Evolutionary conservation across 257 asterid genomes (phyloP).

Genomic region (Galeopsis tetrahit): DNA sequence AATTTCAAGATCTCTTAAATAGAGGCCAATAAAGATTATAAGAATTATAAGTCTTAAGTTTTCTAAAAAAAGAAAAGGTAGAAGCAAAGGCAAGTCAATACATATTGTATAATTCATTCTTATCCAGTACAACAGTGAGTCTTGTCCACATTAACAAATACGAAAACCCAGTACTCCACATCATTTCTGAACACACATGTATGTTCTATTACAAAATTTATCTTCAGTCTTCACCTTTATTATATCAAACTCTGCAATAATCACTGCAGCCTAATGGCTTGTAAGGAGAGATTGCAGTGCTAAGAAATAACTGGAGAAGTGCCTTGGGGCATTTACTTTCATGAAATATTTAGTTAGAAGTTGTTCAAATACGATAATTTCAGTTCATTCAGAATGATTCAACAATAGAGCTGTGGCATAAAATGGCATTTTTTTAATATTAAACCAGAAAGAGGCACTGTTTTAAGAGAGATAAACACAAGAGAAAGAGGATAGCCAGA

Average conservation of each 20-base stretch:
- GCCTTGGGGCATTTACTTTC: not conserved
- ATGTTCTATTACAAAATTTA: not conserved
- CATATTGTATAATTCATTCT: not conserved
- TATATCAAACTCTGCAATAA: not conserved
- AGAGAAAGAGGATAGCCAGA: not conserved
- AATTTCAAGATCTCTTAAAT: conserved; percentile 4
- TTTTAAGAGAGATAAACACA: not conserved
- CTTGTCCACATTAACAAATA: not conserved
- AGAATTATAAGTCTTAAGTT: not conserved
- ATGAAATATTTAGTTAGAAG: conserved; percentile 1
- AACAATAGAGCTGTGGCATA: not conserved
- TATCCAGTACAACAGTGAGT: not conserved
- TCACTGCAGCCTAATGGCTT: not conserved
- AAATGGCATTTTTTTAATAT: not conserved
- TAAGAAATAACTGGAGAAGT: not conserved
- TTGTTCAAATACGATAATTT: not conserved
- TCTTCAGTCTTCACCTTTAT: not conserved
- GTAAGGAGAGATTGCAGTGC: not conserved
- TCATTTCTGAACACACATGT: not conserved
- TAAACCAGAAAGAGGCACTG: not conserved
- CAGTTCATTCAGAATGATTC: not conserved
- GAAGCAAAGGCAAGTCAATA: conserved; percentile 3
- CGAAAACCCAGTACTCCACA: conserved; percentile 5
- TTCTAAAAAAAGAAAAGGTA: not conserved
- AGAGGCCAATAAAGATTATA: not conserved